Evolutionary conservation across 495 filamentous ascomycete species (phyloP), one percentile per base, ranked within the genome.

Genomic region (Lasiosphaeriaceae sp.): DNA sequence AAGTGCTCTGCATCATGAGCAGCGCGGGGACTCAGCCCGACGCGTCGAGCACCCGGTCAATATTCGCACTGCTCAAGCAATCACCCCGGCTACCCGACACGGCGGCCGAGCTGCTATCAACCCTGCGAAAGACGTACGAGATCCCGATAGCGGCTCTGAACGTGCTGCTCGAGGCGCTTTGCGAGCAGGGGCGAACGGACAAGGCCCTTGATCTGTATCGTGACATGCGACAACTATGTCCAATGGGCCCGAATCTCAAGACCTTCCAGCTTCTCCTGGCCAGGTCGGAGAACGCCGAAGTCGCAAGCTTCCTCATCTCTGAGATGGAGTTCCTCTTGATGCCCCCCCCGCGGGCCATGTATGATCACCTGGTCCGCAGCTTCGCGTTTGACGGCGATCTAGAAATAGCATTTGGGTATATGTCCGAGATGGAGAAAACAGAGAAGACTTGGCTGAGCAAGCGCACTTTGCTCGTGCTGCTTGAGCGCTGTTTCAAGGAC

Each of bases 281-380:
- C 35, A 80, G 85, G 52, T 88, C 88, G 67, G 72, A 77, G 2
- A 65, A 66, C n/a, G 81, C 79, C 52, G 78, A 81, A 48, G 66
- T 77, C 1, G 86, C 84, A 52, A 84, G 86, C 71, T 90, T 90
- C 63, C 61, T 94, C 1, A 79, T 85, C 16, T 76, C 80, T 16
- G 92, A 96, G 66, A 92, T 96, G 86, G 71, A 81, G 1, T 78
- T 81, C 20, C 75, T 87, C 39, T 74, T 75, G 9, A 69, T 93
- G 26, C 61, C 74, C 19, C 85, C 90, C 1, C 75, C 87, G 51
- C 61, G 66, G 17, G 59, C 74, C 41, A 90, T 87, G 2, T 90
- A 89, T 62, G 86, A 93, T 60, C 72, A 80, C 24, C 65, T 95
- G 17, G 82, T 93, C 39, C 69, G 87, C 19, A 79, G 87, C 56